Base-by-base conservation (phyloP, 345 rosid genomes). In the Salix arbutifolia region DNA sequence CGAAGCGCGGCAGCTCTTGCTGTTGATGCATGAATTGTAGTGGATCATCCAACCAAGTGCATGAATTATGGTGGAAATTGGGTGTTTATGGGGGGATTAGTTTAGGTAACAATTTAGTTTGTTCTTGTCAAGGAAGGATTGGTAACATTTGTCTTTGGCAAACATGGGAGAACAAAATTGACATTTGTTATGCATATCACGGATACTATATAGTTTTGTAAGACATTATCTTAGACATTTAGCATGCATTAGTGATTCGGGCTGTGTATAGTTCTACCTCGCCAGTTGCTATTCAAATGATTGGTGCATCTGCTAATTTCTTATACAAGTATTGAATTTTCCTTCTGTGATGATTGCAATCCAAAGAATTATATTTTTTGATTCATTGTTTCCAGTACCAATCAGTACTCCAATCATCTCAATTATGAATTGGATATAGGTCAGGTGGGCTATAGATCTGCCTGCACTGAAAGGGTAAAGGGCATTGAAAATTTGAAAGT, bases 1-100 rank as follows among this genome's bases (percentile, higher is more conserved):
- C 81, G 6, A 84, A 84, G 85, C 85, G 91, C 73, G 5, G 42
- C 74, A 21, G 71, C 6, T 75, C 90, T 26, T 76, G 80, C 17
- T 28, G 80, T 37, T 88, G 87, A 85, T 62, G 52, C 40, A 5
- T 11, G 71, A 16, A 37, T 14, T 21, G 65, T 4, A 11, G 8
- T 35, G 75, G 70, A 84, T 68, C 74, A 19, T 16, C 68, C 68
- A 8, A 17, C 25, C 19, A 18, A 28, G 4, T 13, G 14, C 33
- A 31, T 28, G 61, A 40, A 4, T 40, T 40, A 40, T 2, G 13
- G 44, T 40, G 50, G 28, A 37, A 56, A 19, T 50, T 67, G 40
- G 78, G 72, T 67, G 48, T 60, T 53, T 35, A 14, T 18, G 67
- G 67, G 26, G 30, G 30, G 17, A 0, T 12, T 17, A 44, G 60